A percentile compares a stretch with the other conserved stretches of the same genome.
Conservation (phyloP, 2,329 filamentous ascomycete species). For the Exophiala viscosa region DNA sequence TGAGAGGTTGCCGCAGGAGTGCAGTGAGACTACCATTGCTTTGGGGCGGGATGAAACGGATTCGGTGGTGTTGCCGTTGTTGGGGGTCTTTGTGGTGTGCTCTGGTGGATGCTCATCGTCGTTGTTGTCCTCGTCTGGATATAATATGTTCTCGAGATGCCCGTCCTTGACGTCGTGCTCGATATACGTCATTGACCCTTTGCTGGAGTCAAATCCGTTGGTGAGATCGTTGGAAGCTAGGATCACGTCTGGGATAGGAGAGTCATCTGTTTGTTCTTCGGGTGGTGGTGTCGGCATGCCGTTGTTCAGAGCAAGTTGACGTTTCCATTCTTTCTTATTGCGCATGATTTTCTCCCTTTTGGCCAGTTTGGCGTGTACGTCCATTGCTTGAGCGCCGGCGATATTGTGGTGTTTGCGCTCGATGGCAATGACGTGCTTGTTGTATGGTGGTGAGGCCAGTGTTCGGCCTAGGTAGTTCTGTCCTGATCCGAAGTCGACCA, state of each 20-base stretch:
- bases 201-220: constrained; percentile 1
- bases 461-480: constrained; percentile 93
- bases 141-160: constrained; percentile 35
- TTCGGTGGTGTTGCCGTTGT: neutral
- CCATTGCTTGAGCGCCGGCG: constrained; percentile 74
- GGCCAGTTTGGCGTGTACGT: constrained; percentile 74
- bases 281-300: constrained; percentile 8
- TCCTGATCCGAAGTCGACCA: constrained; percentile 93
- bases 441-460: constrained; percentile 79
- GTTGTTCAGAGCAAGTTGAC: constrained; percentile 17
- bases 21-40: constrained; percentile 82
- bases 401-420: constrained; percentile 87
- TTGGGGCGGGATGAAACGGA: neutral
- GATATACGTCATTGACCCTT: constrained; percentile 41
- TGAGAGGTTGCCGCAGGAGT: constrained; percentile 96
- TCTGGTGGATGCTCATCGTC: neutral
- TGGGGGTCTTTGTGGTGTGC: neutral
- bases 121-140: constrained; percentile 28
- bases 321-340: constrained; percentile 66
- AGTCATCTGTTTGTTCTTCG: neutral
- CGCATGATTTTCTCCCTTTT: constrained; percentile 69
- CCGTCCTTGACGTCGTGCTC: constrained; percentile 44
- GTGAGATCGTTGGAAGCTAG: constrained; percentile 1
- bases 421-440: constrained; percentile 82
- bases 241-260: constrained; percentile 3